These are phyloP conservation scores for Pelargonium cotyledonis DNA, from an alignment of 441 rosid species.

Conservation along the genomic window DNA sequence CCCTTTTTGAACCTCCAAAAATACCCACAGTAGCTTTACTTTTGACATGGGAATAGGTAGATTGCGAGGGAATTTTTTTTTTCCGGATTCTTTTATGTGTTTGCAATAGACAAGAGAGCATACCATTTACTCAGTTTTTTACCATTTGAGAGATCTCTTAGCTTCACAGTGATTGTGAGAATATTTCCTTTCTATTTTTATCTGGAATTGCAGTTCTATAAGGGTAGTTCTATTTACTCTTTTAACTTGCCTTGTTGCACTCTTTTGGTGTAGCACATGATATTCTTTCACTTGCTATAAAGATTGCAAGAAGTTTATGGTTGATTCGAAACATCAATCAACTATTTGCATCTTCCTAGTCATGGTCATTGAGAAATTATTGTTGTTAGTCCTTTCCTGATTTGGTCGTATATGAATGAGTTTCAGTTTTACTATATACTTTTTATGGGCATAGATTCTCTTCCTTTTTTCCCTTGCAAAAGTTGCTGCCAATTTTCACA, in stretches of 20 bases:
- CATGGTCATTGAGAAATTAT: background rate
- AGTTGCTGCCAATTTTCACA: background rate
- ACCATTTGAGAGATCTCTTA: background rate
- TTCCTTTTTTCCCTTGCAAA: background rate
- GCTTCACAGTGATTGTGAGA: background rate
- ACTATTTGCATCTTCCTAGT: background rate
- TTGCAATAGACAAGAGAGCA: no score
- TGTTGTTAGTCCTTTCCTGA: background rate
- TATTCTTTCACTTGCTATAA: background rate
- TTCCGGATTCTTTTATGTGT: no score
- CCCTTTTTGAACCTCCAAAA: background rate
- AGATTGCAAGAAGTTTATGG: background rate
- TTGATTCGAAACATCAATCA: background rate
- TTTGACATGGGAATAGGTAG: conserved; percentile 1
- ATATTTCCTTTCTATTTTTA: no score
- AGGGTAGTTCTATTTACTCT: no score
- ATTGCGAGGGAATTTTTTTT: background rate
- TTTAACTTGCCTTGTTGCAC: background rate
- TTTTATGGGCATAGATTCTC: background rate
- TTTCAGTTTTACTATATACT: no score
- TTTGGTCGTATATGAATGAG: background rate
- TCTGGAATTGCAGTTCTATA: no score
- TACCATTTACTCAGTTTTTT: background rate
- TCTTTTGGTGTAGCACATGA: background rate
- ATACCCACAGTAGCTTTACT: background rate